Base-by-base conservation (phyloP, 768 basidiomycete species). In the Phallus indusiatus region DNA sequence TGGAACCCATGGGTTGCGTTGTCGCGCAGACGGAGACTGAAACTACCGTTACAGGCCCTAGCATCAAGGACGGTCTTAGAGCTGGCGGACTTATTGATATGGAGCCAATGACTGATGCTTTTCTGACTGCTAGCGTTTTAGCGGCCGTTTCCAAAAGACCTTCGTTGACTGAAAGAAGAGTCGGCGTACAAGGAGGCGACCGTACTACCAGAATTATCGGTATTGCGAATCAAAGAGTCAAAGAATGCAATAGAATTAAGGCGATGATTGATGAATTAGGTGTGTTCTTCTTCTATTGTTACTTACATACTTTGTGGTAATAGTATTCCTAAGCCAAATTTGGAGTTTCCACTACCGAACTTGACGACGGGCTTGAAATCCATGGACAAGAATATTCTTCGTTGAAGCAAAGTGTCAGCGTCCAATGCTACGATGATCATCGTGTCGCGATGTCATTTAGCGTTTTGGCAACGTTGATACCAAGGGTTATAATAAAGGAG, bases 91-190 rank as follows among this genome's bases (percentile, higher is more conserved):
- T 85, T 65, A 83, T 97, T 20, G 92, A 98, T 69, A 98, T 98
- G 96, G 93, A 96, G 71, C 85, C 87, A n/a, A 98, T 99, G 96
- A 99, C 96, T 7, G 96, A 99, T 70, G 96, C 95, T 20, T 99
- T 99, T 77, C 80, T 98, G 74, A 97, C 94, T 1, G 95, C 96
- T 9, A 88, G 84, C 11, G 94, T 87, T 8, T 75, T 99, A 18
- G 94, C 92, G 55, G 95, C 96, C 57, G 89, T 96, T 20, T 85
- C 85, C 1, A 71, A 70, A 12, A 59, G 61, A 1, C 68, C 75
- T 9, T 71, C 77, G 0, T 75, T 83, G 0, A 59, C 68, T 1
- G 67, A 60, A 54, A 55, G 54, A 24, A 34, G 35, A 24, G 22
- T 18, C 1, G 28, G 33, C 21, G 37, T 46, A 17, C 70, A 71